Evolutionary conservation across 768 basidiomycete species (phyloP).

Genomic region (Termitomyces eurrhizus): DNA sequence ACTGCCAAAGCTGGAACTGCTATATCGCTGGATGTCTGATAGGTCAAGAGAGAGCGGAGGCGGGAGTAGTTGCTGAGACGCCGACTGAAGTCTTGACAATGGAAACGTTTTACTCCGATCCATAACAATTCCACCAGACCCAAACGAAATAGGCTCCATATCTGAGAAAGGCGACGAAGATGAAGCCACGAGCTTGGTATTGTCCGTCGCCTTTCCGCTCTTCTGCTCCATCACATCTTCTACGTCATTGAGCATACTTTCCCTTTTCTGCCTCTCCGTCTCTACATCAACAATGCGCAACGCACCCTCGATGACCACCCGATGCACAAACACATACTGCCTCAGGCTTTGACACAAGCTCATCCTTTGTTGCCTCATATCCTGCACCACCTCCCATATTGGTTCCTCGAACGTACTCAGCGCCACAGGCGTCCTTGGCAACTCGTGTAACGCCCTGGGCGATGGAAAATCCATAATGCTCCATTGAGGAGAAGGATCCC

Average conservation of each 20-base stretch:
- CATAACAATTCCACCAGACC: background rate
- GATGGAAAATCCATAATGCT: slow-evolving; percentile 52
- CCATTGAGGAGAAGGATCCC: background rate
- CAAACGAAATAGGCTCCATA: background rate
- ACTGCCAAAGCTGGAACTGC: slow-evolving; percentile 1
- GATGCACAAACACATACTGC: slow-evolving; percentile 93
- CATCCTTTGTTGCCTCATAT: slow-evolving; percentile 97
- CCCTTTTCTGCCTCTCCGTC: slow-evolving; percentile 17
- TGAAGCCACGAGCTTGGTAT: background rate
- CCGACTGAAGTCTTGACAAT: background rate
- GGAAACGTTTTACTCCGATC: background rate
- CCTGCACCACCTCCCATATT: slow-evolving; percentile 78
- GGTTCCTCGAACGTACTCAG: slow-evolving; percentile 71
- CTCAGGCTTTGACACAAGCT: slow-evolving; percentile 91
- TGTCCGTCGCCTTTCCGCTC: slow-evolving; percentile 8
- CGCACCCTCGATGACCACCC: slow-evolving; percentile 78
- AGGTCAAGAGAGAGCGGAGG: background rate
- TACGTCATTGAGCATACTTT: slow-evolving; percentile 1
- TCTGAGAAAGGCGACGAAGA: background rate
- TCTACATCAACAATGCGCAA: slow-evolving; percentile 73
- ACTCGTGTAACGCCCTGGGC: slow-evolving; percentile 56
- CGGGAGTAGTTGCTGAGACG: slow-evolving; percentile 4
- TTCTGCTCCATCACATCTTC: background rate
- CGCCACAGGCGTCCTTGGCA: slow-evolving; percentile 46
- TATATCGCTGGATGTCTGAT: background rate